Base-by-base conservation (phyloP, 176 grass and related monocot species). In the Saccharum officinarum region DNA sequence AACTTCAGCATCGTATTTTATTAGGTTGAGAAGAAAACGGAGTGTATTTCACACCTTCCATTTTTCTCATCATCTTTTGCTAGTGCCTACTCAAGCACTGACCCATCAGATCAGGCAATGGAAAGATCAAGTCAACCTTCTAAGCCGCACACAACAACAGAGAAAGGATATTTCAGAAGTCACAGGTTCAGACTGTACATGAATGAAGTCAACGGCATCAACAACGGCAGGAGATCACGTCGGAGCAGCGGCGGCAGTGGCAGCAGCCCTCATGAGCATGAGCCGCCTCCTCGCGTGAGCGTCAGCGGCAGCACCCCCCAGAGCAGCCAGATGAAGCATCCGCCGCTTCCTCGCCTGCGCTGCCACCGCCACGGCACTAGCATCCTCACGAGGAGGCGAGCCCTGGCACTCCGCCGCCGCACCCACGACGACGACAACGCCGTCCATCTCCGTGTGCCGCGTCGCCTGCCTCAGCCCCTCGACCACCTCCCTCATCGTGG, bases 261-360 rank as follows among this genome's bases (percentile, higher is more conserved):
- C 77, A 6, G 80, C 71, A 17, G 83, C 79, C 84, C 82, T 84
- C 85, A 90, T 82, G 36, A 88, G 15, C 81, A 85, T 76, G 38
- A 91, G 59, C 66, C 91, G 80, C 60, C 91, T 78, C 81, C 75
- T 89, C 5, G 76, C 84, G 39, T 71, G 68, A 44, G n/a, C 72
- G 30, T 76, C 84, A 20, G 86, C 52, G 52, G 52, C 77, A 77
- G 42, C 87, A 46, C 80, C 89, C 14, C 84, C 77, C 7, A 96
- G 79, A 13, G 87, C 92, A 8, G 80, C 88, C 10, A 96, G 85
- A 55, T 91, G 94, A 67, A 89, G 69, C 91, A 96, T 96, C 86
- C 91, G 77, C 30, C 86, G 69, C 78, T 68, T 82, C 11, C 77
- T 83, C 6, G 84, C 82, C 33, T 84, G 62, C 71, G 69, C 70